Evolutionary conservation across 768 basidiomycete species (phyloP).

Genomic region (Amyloporia xantha): DNA sequence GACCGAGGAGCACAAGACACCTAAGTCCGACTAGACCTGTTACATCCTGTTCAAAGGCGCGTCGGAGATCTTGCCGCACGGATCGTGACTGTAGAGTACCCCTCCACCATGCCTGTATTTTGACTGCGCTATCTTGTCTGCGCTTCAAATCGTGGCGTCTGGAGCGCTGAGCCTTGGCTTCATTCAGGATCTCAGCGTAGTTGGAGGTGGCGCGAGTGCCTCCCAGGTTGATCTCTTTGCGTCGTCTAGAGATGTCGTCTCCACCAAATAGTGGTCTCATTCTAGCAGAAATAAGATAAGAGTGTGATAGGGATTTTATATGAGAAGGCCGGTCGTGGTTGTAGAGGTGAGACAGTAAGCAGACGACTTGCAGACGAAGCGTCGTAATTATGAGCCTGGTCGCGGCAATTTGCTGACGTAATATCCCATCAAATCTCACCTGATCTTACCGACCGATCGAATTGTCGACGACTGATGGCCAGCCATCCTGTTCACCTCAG

Average conservation of each 20-base stretch:
- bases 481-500: too few relatives aligned
- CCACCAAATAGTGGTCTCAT: constrained; percentile 36
- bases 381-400: too few relatives aligned
- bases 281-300: background rate
- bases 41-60: constrained; percentile 45
- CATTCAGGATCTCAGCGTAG: constrained; percentile 50
- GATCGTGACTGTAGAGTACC: constrained; percentile 36
- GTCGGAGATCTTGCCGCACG: constrained; percentile 40
- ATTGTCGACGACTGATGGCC: too few relatives aligned
- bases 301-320: too few relatives aligned
- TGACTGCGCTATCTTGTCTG: constrained; percentile 49
- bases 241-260: constrained; percentile 31
- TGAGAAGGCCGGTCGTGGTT: too few relatives aligned
- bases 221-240: constrained; percentile 72
- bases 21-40: constrained; percentile 51
- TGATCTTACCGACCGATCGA: too few relatives aligned
- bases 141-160: constrained; percentile 52
- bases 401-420: too few relatives aligned
- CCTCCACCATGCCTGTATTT: constrained; percentile 69
- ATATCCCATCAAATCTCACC: too few relatives aligned
- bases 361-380: too few relatives aligned
- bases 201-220: constrained; percentile 48
- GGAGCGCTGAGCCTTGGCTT: constrained; percentile 52
- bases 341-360: too few relatives aligned
- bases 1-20: constrained; percentile 57